Base-by-base conservation (phyloP, 371 early-diverging fungal species). In the Mucor mucedo region DNA sequence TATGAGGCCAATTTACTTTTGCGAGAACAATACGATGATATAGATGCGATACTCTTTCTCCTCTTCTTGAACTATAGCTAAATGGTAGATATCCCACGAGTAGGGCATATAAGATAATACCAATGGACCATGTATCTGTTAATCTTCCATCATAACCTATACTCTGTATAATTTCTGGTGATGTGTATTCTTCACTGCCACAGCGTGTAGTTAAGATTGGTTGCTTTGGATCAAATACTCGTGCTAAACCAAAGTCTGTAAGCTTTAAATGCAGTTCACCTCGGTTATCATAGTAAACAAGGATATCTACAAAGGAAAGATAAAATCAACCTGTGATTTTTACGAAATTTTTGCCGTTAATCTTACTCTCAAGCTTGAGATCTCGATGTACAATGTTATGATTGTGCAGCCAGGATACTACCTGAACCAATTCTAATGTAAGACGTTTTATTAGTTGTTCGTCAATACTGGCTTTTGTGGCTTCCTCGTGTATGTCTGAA, bases 111-210 rank as follows among this genome's bases (percentile, higher is more conserved):
- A 92, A 72, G 7, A 93, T 79, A 27, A 90, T 83, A 33, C 93
- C 93, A 14, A 91, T 66, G 0, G 88, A 78, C 93, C 93, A 93
- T 13, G 87, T 80, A 63, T 93, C 91, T 0, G 88, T 84, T 52
- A 78, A 68, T 4, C 86, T 79, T 1, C 89, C 87, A 66, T 90
- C 87, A 59, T 91, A 90, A 2, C 82, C 78, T 33, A 82, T 69
- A 9, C 83, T 82, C 33, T 89, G 77, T 29, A 93, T 83, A 52
- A 94, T 82, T 70, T 95, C 94, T 1, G 95, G 95, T 4, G 94
- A 90, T 16, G 92, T 91, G 75, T 92, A 94, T 63, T 91, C 91
- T 60, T 88, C 85, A 21, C 88, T 87, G 10, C 92, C 92, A 71
- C 87, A 88, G 4, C 87, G 82, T 1, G 87, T 86, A 7, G 78